Evolutionary conservation across 805 yeast genomes (phyloP), one percentile per base, ranked within the genome.

Genomic region (Pichia cabralensis): DNA sequence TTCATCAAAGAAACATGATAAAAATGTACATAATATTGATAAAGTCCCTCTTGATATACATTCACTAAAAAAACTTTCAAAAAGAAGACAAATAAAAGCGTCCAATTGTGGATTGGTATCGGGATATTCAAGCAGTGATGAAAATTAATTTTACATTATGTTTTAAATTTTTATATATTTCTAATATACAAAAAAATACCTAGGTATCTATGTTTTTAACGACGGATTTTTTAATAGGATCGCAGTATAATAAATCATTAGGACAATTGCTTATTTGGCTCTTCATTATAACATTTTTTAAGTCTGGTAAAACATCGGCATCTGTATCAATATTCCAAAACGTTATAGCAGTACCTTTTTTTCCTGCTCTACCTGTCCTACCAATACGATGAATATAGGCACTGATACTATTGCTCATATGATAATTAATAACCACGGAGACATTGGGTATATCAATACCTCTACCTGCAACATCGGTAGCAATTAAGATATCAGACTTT

Each of bases 361-460:
- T 74, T 1, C 96, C 97, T 0, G 95, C 96, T 56, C 98, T 73
- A 25, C 97, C 98, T 0, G 98, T 89, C 60, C 98, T 76, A 38
- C 98, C 98, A 33, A 89, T 80, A 51, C 97, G 69, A 58, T 89
- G 98, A 14, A 89, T 72, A 47, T 86, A 89, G 39, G 80, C 88
- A 42, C 86, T 96, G 29, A 86, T 71, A 22, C 66, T 65, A 42
- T 67, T 71, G 8, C 86, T 61, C 88, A 88, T 79, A 46, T 89
- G 95, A 50, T 69, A 88, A 54, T 89, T 92, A 15, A 92, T 56
- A 8, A 89, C 97, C 23, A 88, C 54, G 0, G 92, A 74, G 7
- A 89, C 94, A 45, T 82, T 70, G 1, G 85, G 79, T n/a, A 89
- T 76, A 56, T 92, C 97, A 29, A 89, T 73, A 53, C 98, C 98